phyloP scores from a whole-genome alignment of 2,329 filamentous ascomycete genomes.

The Coleophoma eucalyptorum region DNA sequence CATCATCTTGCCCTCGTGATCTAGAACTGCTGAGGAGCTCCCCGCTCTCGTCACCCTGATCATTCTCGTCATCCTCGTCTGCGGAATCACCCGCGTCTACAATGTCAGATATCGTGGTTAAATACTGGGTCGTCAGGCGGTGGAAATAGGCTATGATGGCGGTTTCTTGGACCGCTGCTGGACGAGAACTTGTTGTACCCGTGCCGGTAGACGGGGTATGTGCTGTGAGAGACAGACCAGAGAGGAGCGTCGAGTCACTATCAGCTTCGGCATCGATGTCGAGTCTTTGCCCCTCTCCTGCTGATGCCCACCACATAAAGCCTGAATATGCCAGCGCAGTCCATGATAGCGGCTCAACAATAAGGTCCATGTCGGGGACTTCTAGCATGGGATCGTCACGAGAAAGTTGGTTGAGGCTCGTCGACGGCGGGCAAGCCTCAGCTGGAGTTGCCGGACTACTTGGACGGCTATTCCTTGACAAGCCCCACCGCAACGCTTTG shows the following conservation, averaged over 20 bases:
- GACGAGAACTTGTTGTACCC: slow-evolving; percentile 3
- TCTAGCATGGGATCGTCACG: slow-evolving; percentile 36
- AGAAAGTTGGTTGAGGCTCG: slow-evolving; percentile 19
- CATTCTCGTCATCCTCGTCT: slow-evolving; percentile 30
- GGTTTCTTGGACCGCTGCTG: slow-evolving; percentile 43
- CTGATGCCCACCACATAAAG: slow-evolving; percentile 89
- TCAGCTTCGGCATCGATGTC: slow-evolving; percentile 57
- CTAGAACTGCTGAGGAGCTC: background rate
- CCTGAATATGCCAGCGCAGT: slow-evolving; percentile 73
- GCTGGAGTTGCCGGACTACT: slow-evolving; percentile 9
- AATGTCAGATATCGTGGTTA: slow-evolving; percentile 59
- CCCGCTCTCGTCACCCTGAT: background rate
- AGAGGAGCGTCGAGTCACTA: slow-evolving; percentile 51
- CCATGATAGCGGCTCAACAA: slow-evolving; percentile 65
- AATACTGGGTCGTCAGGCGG: slow-evolving; percentile 63
- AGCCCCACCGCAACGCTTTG: slow-evolving; percentile 60
- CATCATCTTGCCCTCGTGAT: slow-evolving; percentile 43
- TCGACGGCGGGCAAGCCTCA: slow-evolving; percentile 2
- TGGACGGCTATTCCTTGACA: slow-evolving; percentile 37
- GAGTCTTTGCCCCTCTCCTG: slow-evolving; percentile 62
- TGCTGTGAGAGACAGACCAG: slow-evolving; percentile 39
- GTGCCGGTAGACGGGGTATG: slow-evolving; percentile 28
- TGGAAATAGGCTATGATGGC: slow-evolving; percentile 80
- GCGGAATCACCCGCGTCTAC: slow-evolving; percentile 42
- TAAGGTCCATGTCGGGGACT: slow-evolving; percentile 45